Conservation (phyloP, 2,329 filamentous ascomycete species). For the Nigrospora sphaerica region DNA sequence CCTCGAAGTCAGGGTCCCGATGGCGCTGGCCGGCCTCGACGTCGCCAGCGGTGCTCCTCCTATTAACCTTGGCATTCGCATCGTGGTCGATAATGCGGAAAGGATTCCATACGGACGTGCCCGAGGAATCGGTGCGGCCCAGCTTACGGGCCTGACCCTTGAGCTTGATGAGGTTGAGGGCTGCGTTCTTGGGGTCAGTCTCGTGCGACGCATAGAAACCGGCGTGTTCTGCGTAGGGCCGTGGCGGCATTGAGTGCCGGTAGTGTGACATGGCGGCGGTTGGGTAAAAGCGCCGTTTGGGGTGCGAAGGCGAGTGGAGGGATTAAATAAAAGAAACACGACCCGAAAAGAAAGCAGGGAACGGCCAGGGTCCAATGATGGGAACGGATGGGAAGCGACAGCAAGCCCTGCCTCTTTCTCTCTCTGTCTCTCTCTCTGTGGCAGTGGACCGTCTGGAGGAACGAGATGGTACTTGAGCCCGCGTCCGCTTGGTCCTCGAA, state of each 20-base stretch:
- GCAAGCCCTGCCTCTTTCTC: no score
- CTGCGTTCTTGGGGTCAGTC: conserved; percentile 10
- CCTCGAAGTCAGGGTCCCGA: background rate
- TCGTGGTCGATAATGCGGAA: conserved; percentile 35
- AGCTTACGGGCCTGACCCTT: conserved; percentile 36
- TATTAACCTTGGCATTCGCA: conserved; percentile 19
- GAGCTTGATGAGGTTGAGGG: conserved; percentile 39
- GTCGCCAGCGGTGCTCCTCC: conserved; percentile 17
- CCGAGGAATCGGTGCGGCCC: conserved; percentile 29
- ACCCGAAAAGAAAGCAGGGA: no score
- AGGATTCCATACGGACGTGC: conserved; percentile 29
- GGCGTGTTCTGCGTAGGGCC: background rate
- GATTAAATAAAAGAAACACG: no score
- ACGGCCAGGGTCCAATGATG: no score
- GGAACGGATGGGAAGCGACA: no score
- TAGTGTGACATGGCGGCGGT: background rate
- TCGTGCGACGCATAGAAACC: background rate
- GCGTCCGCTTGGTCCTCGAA: no score
- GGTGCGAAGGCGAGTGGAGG: no score
- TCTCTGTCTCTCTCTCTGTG: no score
- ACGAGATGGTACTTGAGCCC: no score
- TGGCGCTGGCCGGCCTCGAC: conserved; percentile 9
- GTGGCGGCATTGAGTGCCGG: background rate
- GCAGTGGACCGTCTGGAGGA: no score
- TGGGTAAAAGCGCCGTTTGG: no score